Conservation (phyloP, 75 land plant genomes). For the Sequoiadendron giganteum region DNA sequence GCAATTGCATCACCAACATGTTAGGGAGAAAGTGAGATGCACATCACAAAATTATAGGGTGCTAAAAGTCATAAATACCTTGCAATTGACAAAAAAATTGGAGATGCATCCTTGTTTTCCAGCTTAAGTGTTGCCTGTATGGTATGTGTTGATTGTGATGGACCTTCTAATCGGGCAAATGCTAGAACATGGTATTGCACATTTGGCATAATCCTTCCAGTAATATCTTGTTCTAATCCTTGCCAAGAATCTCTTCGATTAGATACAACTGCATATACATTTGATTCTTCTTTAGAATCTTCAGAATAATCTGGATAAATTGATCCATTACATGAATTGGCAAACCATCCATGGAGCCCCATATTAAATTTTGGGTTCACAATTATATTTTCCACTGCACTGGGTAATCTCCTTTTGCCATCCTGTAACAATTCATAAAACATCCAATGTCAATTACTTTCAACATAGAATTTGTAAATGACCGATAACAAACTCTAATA, state of each 20-base stretch:
- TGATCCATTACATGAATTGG: conserved; percentile 43
- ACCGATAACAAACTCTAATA: background rate
- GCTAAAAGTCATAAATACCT: conserved; percentile 20
- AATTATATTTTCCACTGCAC: conserved; percentile 35
- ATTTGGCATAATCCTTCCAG: conserved; percentile 21
- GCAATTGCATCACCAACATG: background rate
- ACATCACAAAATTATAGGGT: background rate
- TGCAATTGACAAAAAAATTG: conserved; percentile 36
- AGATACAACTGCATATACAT: conserved; percentile 11
- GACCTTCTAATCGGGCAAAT: conserved; percentile 21
- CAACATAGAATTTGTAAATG: background rate
- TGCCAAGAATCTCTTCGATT: conserved; percentile 34
- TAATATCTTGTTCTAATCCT: conserved; percentile 46
- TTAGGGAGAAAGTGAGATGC: background rate
- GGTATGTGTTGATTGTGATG: conserved; percentile 3
- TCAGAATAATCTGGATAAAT: conserved; percentile 20
- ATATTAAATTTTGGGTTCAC: conserved; percentile 43
- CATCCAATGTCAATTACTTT: background rate
- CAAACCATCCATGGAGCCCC: conserved; percentile 44
- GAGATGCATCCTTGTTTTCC: conserved; percentile 19
- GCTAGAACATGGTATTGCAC: conserved; percentile 27
- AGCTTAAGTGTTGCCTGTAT: conserved; percentile 38
- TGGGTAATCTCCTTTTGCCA: background rate
- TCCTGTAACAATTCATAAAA: background rate
- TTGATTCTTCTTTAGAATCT: conserved; percentile 10